phyloP scores from a whole-genome alignment of 306 rosid genomes.

The Corylus avellana region DNA sequence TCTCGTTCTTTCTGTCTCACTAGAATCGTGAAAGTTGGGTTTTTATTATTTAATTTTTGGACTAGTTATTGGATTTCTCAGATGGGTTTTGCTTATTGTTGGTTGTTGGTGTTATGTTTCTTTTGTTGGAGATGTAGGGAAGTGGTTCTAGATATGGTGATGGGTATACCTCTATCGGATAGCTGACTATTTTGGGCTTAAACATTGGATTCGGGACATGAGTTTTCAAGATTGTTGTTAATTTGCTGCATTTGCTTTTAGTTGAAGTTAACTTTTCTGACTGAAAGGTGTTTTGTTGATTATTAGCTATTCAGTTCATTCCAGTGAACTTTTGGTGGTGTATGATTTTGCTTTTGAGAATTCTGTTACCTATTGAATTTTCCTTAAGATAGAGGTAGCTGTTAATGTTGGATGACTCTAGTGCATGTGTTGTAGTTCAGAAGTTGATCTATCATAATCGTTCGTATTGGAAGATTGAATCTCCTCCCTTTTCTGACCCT shows the following conservation, averaged over 20 bases:
- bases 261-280: background rate
- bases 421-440: background rate
- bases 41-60: background rate
- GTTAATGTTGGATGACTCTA: conserved; percentile 24
- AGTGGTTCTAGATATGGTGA: background rate
- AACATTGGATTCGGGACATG: background rate
- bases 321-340: background rate
- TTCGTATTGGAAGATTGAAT: background rate
- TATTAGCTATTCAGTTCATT: background rate
- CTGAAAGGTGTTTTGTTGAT: background rate
- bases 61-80: background rate
- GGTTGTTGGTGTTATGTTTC: background rate
- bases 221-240: background rate
- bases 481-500: background rate
- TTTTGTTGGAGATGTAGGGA: background rate
- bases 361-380: background rate
- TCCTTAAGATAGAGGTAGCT: background rate
- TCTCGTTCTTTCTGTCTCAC: conserved; percentile 5
- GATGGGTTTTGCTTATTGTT: conserved; percentile 1
- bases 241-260: background rate
- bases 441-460: background rate
- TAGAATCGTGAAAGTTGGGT: background rate
- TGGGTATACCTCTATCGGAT: background rate
- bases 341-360: background rate
- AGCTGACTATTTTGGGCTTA: background rate